phyloP scores from a whole-genome alignment of 2,329 filamentous ascomycete genomes.

The Colletotrichum shisoi region DNA sequence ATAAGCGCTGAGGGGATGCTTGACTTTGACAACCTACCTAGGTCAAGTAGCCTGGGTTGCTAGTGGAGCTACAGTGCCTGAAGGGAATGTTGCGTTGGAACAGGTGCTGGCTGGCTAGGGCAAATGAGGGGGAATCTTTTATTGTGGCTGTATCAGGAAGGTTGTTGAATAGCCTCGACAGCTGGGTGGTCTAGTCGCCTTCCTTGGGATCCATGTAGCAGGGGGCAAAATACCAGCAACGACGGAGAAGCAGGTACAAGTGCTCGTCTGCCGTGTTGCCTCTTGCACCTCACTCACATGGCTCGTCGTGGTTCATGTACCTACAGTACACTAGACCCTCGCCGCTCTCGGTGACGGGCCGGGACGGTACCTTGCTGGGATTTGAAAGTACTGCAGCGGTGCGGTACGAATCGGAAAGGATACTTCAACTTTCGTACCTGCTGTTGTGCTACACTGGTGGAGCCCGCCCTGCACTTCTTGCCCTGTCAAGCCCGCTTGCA shows the following conservation, averaged over 20 bases:
- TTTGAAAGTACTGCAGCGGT: background rate
- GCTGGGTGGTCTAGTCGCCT: background rate
- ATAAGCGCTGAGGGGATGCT: constrained; percentile 38
- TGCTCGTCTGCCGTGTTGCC: constrained; percentile 34
- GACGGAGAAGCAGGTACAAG: constrained; percentile 1
- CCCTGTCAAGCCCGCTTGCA: constrained; percentile 31
- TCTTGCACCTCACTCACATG: constrained; percentile 24
- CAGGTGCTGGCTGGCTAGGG: constrained; percentile 17
- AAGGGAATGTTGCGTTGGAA: constrained; percentile 26
- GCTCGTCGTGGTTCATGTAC: constrained; percentile 8
- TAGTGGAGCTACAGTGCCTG: constrained; percentile 4
- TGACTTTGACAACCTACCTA: constrained; percentile 33
- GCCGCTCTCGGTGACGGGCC: constrained; percentile 10
- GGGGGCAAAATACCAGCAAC: background rate
- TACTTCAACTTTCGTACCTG: constrained; percentile 25
- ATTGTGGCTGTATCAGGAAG: background rate
- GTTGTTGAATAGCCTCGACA: background rate
- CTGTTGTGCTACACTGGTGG: constrained; percentile 20
- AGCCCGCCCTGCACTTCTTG: constrained; percentile 23
- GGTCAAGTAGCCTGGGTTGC: background rate
- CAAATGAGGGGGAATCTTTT: background rate
- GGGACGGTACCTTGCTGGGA: background rate
- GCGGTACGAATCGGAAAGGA: background rate
- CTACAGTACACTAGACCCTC: constrained; percentile 1
- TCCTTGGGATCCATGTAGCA: background rate